These are phyloP conservation scores for Calocera viscosa DNA, from an alignment of 768 basidiomycete species.

Conservation along the genomic window DNA sequence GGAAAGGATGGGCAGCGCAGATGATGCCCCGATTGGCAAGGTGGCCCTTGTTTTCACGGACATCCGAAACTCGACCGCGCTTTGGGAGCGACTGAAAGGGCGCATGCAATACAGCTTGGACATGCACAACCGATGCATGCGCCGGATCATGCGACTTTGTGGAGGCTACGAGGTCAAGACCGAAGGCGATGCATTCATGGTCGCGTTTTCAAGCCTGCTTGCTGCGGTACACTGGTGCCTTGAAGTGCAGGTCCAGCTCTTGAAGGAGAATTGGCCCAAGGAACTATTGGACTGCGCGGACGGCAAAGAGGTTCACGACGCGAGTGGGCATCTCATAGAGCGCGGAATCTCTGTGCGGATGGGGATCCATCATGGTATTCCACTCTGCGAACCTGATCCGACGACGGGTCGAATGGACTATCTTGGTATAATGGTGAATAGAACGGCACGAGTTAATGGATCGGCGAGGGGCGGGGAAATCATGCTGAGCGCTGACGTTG, in stretches of 20 bases:
- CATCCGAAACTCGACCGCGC: conserved; percentile 88
- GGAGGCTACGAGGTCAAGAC: conserved; percentile 99
- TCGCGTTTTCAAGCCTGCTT: conserved; percentile 82
- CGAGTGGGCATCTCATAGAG: conserved; percentile 53
- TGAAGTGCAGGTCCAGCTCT: conserved; percentile 68
- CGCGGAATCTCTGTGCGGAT: conserved; percentile 89
- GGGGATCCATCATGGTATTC: conserved; percentile 89
- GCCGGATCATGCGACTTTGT: conserved; percentile 73
- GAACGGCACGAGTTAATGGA: conserved; percentile 71
- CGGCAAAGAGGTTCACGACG: conserved; percentile 64
- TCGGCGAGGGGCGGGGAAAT: conserved; percentile 87
- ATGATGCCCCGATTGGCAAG: conserved; percentile 72
- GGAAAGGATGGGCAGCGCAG: conserved; percentile 54
- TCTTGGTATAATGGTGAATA: conserved; percentile 92
- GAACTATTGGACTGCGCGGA: conserved; percentile 90
- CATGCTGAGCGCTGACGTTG: conserved; percentile 76
- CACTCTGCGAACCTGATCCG: conserved; percentile 81
- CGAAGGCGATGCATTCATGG: conserved; percentile 99
- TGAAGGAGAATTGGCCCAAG: conserved; percentile 77
- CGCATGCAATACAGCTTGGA: conserved; percentile 83
- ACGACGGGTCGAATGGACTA: conserved; percentile 96
- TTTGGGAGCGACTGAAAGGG: conserved; percentile 92
- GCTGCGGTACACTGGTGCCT: conserved; percentile 85
- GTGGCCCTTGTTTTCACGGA: conserved; percentile 95
- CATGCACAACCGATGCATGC: conserved; percentile 74